phyloP scores from a whole-genome alignment of 257 asterid species.

The Schizonepeta tenuifolia region DNA sequence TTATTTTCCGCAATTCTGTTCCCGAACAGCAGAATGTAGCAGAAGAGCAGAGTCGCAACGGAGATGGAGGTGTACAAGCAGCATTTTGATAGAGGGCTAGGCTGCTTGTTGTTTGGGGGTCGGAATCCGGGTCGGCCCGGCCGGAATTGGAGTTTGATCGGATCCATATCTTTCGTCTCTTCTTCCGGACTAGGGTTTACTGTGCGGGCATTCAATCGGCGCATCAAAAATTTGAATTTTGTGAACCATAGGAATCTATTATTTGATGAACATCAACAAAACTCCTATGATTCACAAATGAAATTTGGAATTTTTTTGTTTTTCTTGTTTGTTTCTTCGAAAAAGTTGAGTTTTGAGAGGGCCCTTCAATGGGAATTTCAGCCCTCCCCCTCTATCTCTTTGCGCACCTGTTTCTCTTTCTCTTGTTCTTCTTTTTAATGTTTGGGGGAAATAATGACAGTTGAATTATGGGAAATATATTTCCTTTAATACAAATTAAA shows the following conservation, averaged over 20 bases:
- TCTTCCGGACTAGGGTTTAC: constrained; percentile 48
- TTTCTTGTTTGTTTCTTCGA: not conserved
- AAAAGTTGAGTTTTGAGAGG: constrained; percentile 39
- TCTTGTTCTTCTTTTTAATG: not conserved
- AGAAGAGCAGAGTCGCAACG: constrained; percentile 40
- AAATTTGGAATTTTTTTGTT: not conserved
- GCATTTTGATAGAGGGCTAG: constrained; percentile 47
- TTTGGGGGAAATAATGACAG: constrained; percentile 16
- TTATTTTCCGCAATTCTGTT: constrained; percentile 30
- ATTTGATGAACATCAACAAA: constrained; percentile 30
- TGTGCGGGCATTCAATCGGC: constrained; percentile 84
- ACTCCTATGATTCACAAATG: constrained; percentile 39
- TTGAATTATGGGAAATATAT: not conserved
- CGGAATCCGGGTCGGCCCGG: constrained; percentile 58
- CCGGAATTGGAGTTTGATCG: constrained; percentile 66
- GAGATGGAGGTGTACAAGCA: constrained; percentile 49
- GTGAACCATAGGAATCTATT: constrained; percentile 62
- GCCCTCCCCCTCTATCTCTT: constrained; percentile 41
- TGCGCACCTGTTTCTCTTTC: not conserved
- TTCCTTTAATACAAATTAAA: not conserved
- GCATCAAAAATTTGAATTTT: constrained; percentile 73
- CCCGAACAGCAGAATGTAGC: constrained; percentile 58
- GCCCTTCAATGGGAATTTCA: constrained; percentile 28
- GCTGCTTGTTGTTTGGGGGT: constrained; percentile 42
- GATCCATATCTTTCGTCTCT: constrained; percentile 59